Base-by-base conservation (phyloP, 352 stramenopile genomes). In the Phytophthora quininea region DNA sequence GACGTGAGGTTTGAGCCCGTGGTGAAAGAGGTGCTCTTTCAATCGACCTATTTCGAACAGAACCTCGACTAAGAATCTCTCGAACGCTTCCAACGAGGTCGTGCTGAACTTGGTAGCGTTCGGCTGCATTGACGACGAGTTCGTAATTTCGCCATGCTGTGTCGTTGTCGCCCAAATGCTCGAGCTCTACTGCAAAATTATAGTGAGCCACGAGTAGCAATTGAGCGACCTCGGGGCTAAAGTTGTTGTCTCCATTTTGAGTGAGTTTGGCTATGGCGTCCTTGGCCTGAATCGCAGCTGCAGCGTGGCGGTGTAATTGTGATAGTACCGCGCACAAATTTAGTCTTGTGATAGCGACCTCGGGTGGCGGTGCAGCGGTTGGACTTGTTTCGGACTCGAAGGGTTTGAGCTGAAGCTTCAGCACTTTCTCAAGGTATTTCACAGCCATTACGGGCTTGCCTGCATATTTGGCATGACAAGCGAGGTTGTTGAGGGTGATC, bases 251-350 rank as follows among this genome's bases (percentile, higher is more conserved):
- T 30, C 29, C 46, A 46, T 14, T 10, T 62, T 56, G 43, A 4
- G 84, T 69, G 15, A 88, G 62, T 46, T 58, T 27, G 0, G 71
- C 46, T 32, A 89, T 71, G 3, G 75, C 76, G 1, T 72, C 71
- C 19, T 67, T 76, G 11, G 80, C 80, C 67, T 91, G 83, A 52
- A 80, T 64, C 3, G 64, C 71, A 1, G 79, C 80, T 6, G 79
- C 76, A 19, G 67, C 31, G 24, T 91, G 83, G 12, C 77, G 74
- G 19, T 73, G 31, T 24, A 91, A 62, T 51, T 86, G 79, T 1
- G 83, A 90, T 14, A 91, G 71, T 33, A 91, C 80, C 0, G 79
- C 80, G 37, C 80, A 88, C 37, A 91, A 61, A 31, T 91, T 91
- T 45, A 91, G 57, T 54, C 86, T 80, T 47, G 74, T 89, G 46